Conservation (phyloP, 1,284 basidiomycete genomes). For the Ustilago curta region DNA sequence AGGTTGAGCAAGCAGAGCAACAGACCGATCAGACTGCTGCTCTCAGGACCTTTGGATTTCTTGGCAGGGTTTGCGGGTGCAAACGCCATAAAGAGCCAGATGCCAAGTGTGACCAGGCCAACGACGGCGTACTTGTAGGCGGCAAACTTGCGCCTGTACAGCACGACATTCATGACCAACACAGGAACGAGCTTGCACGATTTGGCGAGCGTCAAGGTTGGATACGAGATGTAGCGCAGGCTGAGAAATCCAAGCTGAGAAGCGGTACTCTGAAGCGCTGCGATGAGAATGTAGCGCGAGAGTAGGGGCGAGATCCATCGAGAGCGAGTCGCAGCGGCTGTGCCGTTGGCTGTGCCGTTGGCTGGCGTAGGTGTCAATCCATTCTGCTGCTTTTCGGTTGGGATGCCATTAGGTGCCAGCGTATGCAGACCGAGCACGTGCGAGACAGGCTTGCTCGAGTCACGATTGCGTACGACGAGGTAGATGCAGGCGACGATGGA, state of each 20-base stretch:
- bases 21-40: conserved; percentile 70
- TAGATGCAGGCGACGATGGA: conserved; percentile 83
- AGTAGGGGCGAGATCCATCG: conserved; percentile 74
- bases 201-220: conserved; percentile 97
- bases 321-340: background rate
- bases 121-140: conserved; percentile 69
- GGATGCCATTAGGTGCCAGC: conserved; percentile 45
- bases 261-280: conserved; percentile 87
- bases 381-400: conserved; percentile 8
- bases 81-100: conserved; percentile 92
- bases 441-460: conserved; percentile 18
- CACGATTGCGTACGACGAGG: conserved; percentile 76
- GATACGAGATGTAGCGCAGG: conserved; percentile 95
- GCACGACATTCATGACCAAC: conserved; percentile 88
- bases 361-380: background rate
- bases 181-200: conserved; percentile 98
- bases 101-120: conserved; percentile 82
- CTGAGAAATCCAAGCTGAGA: conserved; percentile 95
- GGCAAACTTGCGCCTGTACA: conserved; percentile 69
- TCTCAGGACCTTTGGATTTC: conserved; percentile 62
- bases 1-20: conserved; percentile 85
- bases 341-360: conserved; percentile 2
- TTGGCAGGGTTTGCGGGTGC: conserved; percentile 69
- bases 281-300: conserved; percentile 62
- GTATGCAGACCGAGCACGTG: conserved; percentile 59